Evolutionary conservation across 1,284 basidiomycete genomes (phyloP).

Genomic region (Cystobasidium sp.): DNA sequence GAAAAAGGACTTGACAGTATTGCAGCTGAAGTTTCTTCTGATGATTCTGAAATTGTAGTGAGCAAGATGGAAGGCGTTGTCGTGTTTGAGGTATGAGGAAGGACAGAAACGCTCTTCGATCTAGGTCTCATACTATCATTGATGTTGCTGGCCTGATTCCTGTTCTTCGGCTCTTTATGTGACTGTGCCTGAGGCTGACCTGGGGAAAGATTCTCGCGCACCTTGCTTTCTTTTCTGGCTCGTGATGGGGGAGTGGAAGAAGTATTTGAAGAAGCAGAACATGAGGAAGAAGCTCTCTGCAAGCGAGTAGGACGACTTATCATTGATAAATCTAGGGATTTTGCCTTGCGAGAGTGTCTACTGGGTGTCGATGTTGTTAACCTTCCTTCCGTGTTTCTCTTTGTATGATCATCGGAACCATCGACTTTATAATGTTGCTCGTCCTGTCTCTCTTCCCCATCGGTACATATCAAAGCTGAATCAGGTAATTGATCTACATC

Average conservation of each 20-base stretch:
- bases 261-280: not conserved
- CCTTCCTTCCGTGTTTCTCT: not conserved
- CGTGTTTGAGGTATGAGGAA: not conserved
- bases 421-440: not conserved
- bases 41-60: conserved; percentile 1
- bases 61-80: not conserved
- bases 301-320: not conserved
- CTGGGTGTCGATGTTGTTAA: not conserved
- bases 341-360: not conserved
- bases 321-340: not conserved
- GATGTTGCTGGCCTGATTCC: too few relatives aligned
- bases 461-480: not conserved
- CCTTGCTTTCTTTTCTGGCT: not conserved
- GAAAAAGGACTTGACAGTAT: not conserved
- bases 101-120: conserved; percentile 9
- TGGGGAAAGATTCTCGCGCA: too few relatives aligned
- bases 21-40: conserved; percentile 4
- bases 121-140: not conserved
- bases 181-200: too few relatives aligned
- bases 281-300: not conserved
- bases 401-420: not conserved
- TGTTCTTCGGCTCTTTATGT: too few relatives aligned
- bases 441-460: not conserved
- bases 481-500: not conserved
- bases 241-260: not conserved